Base-by-base conservation (phyloP, 139 green algal genomes). In the Chlamydomonas incerta region DNA sequence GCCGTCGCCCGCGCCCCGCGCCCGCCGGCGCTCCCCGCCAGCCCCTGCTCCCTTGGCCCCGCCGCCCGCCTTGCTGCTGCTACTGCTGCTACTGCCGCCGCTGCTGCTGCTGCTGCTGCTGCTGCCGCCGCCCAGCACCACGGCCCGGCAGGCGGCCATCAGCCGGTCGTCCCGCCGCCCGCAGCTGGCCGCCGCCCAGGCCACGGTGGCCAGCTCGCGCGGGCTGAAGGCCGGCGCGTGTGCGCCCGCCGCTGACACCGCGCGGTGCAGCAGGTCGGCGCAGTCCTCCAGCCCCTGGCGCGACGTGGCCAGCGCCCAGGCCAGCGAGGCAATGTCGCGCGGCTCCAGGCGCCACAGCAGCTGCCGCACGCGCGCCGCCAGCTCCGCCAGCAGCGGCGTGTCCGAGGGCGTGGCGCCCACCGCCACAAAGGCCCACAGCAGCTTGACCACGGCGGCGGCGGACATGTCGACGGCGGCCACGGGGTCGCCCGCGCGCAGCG, bases 221-320 rank as follows among this genome's bases (percentile, higher is more conserved):
- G 67, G 80, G 31, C 31, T 21, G 67, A 85, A 85, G 28, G 67
- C 67, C 0, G 5, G 28, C 50, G 66, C 80, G 34, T 83, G 63
- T 1, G 17, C 24, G 18, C 33, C 63, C 26, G 77, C 63, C 17
- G n/a, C 63, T 0, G 15, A 29, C 63, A 74, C 77, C 5, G 63
- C 77, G 15, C 46, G 33, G 9, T n/a, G 46, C 41, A 83, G 23
- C 63, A 83, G 77, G n/a, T 83, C 77, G 18, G 13, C 29, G 63
- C n/a, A 37, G n/a, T 29, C 29, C 3, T 35, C 15, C 66, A 55
- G 9, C 41, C 41, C 41, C 33, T 1, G 11, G 47, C 68, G 26
- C 35, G 60, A 75, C 17, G 46, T 47, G 17, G 71, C 71, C 28
- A 87, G 41, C 37, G 82, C 82, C 82, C 72, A 81, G 26, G 79